Percentiles rank a stretch among this genome's conserved stretches.
Evolutionary conservation across 1,284 basidiomycete genomes (phyloP).

Genomic region (Melampsora occidentalis): DNA sequence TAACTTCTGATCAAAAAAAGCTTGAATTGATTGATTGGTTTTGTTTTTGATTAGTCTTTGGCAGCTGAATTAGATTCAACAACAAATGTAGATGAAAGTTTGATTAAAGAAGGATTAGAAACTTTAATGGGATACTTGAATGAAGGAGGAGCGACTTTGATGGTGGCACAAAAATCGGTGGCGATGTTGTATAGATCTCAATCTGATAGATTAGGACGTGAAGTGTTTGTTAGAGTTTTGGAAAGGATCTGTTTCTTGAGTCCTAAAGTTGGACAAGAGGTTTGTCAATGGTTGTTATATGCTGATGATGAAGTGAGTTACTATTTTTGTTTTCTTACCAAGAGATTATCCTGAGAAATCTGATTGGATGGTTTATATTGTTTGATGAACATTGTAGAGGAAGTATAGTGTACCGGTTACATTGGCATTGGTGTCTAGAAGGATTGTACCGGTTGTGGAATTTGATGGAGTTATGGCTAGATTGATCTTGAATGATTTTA

Average conservation of each 20-base stretch:
- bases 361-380: background rate
- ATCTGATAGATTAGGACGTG: constrained; percentile 69
- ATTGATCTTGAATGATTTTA: constrained; percentile 70
- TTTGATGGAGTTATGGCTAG: constrained; percentile 91
- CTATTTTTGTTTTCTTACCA: background rate
- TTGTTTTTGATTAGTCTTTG: background rate
- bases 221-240: constrained; percentile 83
- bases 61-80: constrained; percentile 23
- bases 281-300: constrained; percentile 92
- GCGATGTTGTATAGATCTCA: constrained; percentile 33
- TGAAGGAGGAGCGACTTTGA: constrained; percentile 43
- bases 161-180: constrained; percentile 59
- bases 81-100: constrained; percentile 16
- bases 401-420: constrained; percentile 96
- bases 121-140: constrained; percentile 13
- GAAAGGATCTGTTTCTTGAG: constrained; percentile 85
- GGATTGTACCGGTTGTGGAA: constrained; percentile 72
- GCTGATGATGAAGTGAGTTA: constrained; percentile 75
- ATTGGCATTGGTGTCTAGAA: constrained; percentile 76
- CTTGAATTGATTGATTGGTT: too few species aligned
- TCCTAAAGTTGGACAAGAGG: constrained; percentile 91
- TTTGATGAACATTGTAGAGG: constrained; percentile 56
- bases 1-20: too few species aligned
- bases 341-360: constrained; percentile 57
- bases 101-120: constrained; percentile 64